Conservation (phyloP, 78 protist genomes). For the Dictyostelium intermedium region DNA sequence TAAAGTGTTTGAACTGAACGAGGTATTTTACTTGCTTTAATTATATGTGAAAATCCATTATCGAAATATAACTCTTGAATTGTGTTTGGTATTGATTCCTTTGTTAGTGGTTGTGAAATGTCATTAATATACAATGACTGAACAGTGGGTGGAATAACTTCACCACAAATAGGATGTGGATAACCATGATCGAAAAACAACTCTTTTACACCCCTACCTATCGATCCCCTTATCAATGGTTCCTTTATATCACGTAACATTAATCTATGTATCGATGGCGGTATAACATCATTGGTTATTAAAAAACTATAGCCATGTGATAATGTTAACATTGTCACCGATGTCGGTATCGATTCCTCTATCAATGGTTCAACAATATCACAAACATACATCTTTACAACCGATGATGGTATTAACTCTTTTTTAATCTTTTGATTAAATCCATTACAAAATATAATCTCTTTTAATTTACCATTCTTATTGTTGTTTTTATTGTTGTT, state of each 20-base stretch:
- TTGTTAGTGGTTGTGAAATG: neutral
- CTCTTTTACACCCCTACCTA: neutral
- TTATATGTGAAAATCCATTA: neutral
- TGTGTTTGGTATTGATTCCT: neutral
- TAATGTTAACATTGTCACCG: neutral
- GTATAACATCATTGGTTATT: neutral
- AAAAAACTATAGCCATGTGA: neutral
- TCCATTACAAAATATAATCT: neutral
- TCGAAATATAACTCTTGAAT: neutral
- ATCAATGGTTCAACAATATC: neutral
- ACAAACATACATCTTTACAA: neutral
- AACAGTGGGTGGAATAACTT: neutral
- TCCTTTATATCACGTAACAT: neutral
- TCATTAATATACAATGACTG: neutral
- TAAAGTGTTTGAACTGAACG: neutral
- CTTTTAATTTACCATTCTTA: neutral
- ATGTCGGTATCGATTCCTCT: neutral
- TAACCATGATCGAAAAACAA: constrained; percentile 1
- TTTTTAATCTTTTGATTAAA: neutral
- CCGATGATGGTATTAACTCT: neutral
- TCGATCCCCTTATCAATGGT: neutral
- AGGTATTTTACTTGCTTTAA: neutral
- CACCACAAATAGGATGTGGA: neutral
- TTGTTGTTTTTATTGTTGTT: neutral
- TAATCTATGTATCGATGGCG: neutral